Evolutionary conservation across 2,329 filamentous ascomycete species (phyloP).

Genomic region (Cyphellophora attinorum): DNA sequence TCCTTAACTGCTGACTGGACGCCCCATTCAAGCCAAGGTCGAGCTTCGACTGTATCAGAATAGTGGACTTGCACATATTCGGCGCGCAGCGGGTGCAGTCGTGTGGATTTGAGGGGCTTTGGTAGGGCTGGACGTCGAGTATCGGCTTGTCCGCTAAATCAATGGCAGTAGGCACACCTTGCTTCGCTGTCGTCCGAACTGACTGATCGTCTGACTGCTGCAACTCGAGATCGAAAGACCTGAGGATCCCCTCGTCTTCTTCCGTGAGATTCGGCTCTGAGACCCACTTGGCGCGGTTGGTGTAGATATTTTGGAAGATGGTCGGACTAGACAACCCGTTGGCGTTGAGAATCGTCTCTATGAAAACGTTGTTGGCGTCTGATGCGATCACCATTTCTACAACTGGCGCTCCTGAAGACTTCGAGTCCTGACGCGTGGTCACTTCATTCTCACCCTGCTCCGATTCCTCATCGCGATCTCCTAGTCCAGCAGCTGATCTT

Average conservation of each 20-base stretch:
- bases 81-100: neutral
- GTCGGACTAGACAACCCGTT: neutral
- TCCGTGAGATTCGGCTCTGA: too few relatives aligned
- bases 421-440: too few relatives aligned
- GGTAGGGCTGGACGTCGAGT: constrained; percentile 1
- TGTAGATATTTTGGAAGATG: neutral
- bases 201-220: too few relatives aligned
- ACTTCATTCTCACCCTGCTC: too few relatives aligned
- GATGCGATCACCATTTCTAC: constrained; percentile 4
- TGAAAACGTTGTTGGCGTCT: constrained; percentile 6
- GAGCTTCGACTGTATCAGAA: neutral
- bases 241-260: too few relatives aligned
- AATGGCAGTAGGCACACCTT: too few relatives aligned
- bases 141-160: too few relatives aligned
- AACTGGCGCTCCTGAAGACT: neutral
- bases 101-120: neutral
- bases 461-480: too few relatives aligned
- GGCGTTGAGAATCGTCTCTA: constrained; percentile 4
- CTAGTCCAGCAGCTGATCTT: too few relatives aligned
- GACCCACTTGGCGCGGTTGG: neutral
- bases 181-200: too few relatives aligned
- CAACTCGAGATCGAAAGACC: too few relatives aligned
- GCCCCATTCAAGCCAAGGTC: neutral
- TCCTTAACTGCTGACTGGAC: neutral
- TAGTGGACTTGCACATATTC: constrained; percentile 1